Percentiles rank a stretch among this genome's conserved stretches.
Evolutionary conservation across 495 filamentous ascomycete species (phyloP).

Genomic region (Aspergillus sclerotioniger): DNA sequence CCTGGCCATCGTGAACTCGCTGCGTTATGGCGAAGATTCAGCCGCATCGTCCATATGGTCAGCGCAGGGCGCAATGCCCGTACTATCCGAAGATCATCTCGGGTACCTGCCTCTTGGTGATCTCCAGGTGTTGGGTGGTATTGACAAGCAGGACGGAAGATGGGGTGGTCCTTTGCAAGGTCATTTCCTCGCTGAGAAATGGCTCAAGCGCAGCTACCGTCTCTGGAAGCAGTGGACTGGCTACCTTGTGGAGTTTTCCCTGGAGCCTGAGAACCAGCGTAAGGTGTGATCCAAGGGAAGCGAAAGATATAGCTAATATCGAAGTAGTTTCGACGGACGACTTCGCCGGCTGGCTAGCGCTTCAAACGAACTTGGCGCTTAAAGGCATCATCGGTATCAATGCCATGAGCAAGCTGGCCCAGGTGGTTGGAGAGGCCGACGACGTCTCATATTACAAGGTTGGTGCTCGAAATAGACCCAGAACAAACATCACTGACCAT

Average conservation of each 20-base stretch:
- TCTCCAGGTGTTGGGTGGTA: conserved; percentile 42
- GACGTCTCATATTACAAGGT: conserved; percentile 69
- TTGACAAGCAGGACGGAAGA: conserved; percentile 49
- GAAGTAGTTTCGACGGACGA: conserved; percentile 77
- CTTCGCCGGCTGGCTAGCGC: conserved; percentile 89
- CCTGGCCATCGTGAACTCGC: conserved; percentile 76
- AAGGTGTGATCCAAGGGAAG: conserved; percentile 21
- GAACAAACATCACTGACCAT: not conserved
- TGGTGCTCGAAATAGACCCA: conserved; percentile 1
- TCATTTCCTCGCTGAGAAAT: conserved; percentile 49
- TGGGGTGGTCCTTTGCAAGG: conserved; percentile 53
- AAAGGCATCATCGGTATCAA: conserved; percentile 95
- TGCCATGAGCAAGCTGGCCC: conserved; percentile 84
- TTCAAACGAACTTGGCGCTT: conserved; percentile 89
- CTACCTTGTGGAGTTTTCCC: conserved; percentile 82
- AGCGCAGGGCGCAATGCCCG: conserved; percentile 26
- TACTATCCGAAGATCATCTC: conserved; percentile 20
- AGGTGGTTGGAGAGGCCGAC: conserved; percentile 60
- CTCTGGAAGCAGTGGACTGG: conserved; percentile 93
- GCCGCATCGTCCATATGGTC: conserved; percentile 54
- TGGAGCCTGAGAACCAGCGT: conserved; percentile 82
- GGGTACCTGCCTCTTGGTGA: conserved; percentile 43
- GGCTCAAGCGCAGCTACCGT: conserved; percentile 64
- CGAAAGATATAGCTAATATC: not conserved
- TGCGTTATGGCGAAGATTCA: conserved; percentile 64